Evolutionary conservation across 257 asterid genomes (phyloP), one percentile per base, ranked within the genome.

Genomic region (Rehmannia glutinosa): DNA sequence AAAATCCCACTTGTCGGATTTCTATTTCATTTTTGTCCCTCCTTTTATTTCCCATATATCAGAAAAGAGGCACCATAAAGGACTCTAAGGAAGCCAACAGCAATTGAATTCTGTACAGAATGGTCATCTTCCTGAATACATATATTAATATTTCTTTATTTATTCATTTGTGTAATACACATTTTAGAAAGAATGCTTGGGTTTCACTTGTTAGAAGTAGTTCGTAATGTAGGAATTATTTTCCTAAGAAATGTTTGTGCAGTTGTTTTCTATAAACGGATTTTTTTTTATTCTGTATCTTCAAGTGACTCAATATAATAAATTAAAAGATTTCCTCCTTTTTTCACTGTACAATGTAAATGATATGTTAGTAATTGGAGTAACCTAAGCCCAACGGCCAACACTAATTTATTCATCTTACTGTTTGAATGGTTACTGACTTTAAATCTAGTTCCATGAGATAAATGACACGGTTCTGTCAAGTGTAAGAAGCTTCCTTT

Each of bases 381-480:
- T 62, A 8, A 69, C 54, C 36, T 49, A 57, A 64, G 32, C 58
- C 43, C n/a, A n/a, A n/a, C n/a, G n/a, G n/a, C n/a, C n/a, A n/a
- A n/a, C n/a, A n/a, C n/a, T n/a, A n/a, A n/a, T n/a, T n/a, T n/a
- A n/a, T 42, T 30, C 21, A 10, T 38, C 43, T 39, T 36, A 46
- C 30, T 57, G 21, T 38, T 62, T 47, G 6, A 47, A 35, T 43
- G 30, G 61, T 24, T 13, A 27, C 30, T 38, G 25, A 32, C 23
- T 56, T 32, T 19, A 24, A 45, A 36, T 46, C 35, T 46, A 33
- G 50, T 47, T 62, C 55, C 54, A 46, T 51, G 1, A 45, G 49
- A 13, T 45, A 54, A 33, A 38, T 52, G 30, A 38, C 55, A 41
- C 25, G 43, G 20, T 42, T 52, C 54, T 53, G 27, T 35, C 43